Percentiles rank a stretch among this genome's conserved stretches.
These are phyloP conservation scores for Saraca asoca DNA, from an alignment of 331 rosid species.

Conservation along the genomic window DNA sequence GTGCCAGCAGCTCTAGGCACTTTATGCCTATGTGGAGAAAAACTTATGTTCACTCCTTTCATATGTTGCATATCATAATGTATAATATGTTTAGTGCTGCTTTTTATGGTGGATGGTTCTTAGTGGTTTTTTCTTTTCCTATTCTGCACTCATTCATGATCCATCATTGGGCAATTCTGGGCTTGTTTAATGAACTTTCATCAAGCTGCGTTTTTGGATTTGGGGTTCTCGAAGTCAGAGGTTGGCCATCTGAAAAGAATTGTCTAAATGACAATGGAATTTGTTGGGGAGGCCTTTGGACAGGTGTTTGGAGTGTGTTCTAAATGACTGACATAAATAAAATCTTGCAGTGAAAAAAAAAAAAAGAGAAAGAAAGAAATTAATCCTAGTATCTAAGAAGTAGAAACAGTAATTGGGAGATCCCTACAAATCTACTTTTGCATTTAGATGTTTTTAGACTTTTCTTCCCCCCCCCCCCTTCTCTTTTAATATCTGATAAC, in stretches of 20 bases:
- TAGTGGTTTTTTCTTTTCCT: slow-evolving; percentile 5
- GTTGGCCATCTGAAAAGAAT: slow-evolving; percentile 20
- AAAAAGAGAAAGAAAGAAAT: background rate
- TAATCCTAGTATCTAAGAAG: background rate
- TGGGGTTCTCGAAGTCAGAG: slow-evolving; percentile 14
- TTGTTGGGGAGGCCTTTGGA: slow-evolving; percentile 7
- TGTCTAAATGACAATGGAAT: slow-evolving; percentile 6
- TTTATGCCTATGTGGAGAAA: background rate
- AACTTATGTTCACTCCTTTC: background rate
- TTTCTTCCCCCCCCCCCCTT: background rate
- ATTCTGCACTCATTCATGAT: background rate
- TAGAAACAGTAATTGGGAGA: background rate
- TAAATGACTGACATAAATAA: background rate
- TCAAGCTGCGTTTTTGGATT: slow-evolving; percentile 19
- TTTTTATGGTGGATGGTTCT: slow-evolving; percentile 22
- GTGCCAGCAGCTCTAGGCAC: background rate
- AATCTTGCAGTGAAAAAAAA: background rate
- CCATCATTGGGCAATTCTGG: background rate
- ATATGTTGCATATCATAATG: background rate
- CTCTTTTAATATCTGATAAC: slow-evolving; percentile 24
- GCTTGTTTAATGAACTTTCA: slow-evolving; percentile 23
- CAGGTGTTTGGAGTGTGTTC: slow-evolving; percentile 22
- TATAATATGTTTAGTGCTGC: slow-evolving; percentile 14
- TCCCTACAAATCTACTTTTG: too few species aligned
- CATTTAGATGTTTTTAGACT: too few species aligned